Percentiles rank a stretch among this genome's conserved stretches.
Conservation (phyloP, 164 flowering plant genomes). For the Vitis rotundifolia region DNA sequence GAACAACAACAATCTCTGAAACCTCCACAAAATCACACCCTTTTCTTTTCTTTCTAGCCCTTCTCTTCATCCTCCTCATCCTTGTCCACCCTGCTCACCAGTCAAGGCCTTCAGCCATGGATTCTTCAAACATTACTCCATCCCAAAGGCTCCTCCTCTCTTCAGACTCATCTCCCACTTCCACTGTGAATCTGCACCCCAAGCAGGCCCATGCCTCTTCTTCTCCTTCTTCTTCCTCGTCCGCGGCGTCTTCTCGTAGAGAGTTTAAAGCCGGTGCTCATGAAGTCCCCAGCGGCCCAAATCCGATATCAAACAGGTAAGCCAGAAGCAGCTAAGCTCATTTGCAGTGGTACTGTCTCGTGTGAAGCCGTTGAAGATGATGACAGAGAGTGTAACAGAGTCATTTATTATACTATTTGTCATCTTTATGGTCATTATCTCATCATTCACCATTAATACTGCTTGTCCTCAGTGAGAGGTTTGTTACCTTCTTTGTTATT, state of each 20-base stretch:
- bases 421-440: constrained; percentile 12
- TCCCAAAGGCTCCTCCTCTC: constrained; percentile 26
- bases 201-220: constrained; percentile 14
- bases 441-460: constrained; percentile 17
- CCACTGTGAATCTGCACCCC: constrained; percentile 25
- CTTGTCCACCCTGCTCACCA: constrained; percentile 31
- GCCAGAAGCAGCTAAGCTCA: not conserved
- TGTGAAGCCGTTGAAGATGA: not conserved
- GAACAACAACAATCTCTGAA: constrained; percentile 20
- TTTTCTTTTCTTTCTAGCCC: constrained; percentile 27
- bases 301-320: constrained; percentile 67
- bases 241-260: constrained; percentile 7
- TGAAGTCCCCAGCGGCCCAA: constrained; percentile 92
- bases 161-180: not conserved
- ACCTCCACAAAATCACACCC: constrained; percentile 25
- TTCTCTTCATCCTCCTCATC: constrained; percentile 40
- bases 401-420: constrained; percentile 1
- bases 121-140: constrained; percentile 7
- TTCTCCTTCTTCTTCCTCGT: constrained; percentile 14
- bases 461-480: constrained; percentile 36
- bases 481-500: constrained; percentile 19
- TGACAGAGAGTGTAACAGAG: constrained; percentile 5
- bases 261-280: constrained; percentile 57
- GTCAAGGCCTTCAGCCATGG: constrained; percentile 7
- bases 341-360: no score